phyloP scores from a whole-genome alignment of 2,329 filamentous ascomycete genomes.

The Sclerotinia minor region DNA sequence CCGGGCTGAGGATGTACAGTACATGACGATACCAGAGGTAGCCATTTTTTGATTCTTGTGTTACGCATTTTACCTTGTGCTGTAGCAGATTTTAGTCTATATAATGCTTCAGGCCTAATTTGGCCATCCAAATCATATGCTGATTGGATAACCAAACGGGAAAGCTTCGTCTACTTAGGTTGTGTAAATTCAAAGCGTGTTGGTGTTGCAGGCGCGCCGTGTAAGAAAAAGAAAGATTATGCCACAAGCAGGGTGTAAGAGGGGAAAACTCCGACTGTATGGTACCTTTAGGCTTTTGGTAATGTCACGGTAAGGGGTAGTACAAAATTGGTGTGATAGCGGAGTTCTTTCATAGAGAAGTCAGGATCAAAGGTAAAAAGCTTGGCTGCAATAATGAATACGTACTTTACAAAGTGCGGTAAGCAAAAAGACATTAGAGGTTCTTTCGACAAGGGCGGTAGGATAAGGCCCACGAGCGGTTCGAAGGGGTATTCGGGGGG shows the following conservation, averaged over 20 bases:
- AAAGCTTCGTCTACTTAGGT: constrained; percentile 4
- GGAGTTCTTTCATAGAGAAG: not conserved
- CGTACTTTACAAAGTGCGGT: constrained; percentile 6
- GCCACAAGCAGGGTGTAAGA: not conserved
- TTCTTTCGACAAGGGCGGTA: no score
- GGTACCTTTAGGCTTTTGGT: constrained; percentile 11
- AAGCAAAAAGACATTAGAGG: no score
- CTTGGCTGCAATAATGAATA: constrained; percentile 2
- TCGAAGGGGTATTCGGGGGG: not conserved
- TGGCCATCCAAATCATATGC: not conserved
- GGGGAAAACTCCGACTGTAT: constrained; percentile 9
- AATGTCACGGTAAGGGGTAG: constrained; percentile 18
- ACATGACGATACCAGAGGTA: constrained; percentile 15
- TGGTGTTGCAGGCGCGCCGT: constrained; percentile 14
- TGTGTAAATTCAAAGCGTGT: constrained; percentile 16
- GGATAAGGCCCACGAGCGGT: not conserved
- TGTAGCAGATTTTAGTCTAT: not conserved
- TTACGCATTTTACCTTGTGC: not conserved
- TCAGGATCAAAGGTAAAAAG: constrained; percentile 5
- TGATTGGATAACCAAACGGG: not conserved
- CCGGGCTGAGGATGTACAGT: constrained; percentile 21
- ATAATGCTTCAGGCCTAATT: not conserved
- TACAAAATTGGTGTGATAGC: constrained; percentile 8
- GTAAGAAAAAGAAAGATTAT: not conserved
- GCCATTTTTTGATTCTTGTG: not conserved